Evolutionary conservation across 495 filamentous ascomycete genomes (phyloP).

Genomic region (Daldinia concentrica): DNA sequence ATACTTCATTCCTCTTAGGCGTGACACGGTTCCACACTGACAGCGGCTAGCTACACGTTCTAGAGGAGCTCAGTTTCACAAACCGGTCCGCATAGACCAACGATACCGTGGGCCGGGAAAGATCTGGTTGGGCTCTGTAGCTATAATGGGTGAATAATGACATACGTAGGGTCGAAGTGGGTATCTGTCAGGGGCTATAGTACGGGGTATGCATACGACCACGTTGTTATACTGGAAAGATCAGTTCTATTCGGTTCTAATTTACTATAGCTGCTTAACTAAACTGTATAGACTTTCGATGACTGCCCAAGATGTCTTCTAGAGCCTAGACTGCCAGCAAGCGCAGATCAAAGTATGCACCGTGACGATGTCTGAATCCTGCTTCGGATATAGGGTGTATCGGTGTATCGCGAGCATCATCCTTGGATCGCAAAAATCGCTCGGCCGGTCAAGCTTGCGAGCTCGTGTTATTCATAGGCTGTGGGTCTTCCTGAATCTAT

Average conservation of each 20-base stretch:
- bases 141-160: constrained; percentile 10
- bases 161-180: constrained; percentile 6
- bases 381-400: constrained; percentile 3
- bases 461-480: background rate
- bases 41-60: constrained; percentile 25
- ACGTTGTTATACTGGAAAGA: constrained; percentile 5
- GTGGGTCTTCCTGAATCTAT: constrained; percentile 16
- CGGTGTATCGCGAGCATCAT: background rate
- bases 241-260: background rate
- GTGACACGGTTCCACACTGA: constrained; percentile 28
- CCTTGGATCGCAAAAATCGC: constrained; percentile 11
- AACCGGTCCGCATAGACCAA: constrained; percentile 16
- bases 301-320: background rate
- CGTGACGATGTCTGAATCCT: constrained; percentile 5
- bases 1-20: constrained; percentile 29
- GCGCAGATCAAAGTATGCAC: constrained; percentile 6
- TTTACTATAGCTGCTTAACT: background rate
- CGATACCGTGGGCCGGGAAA: constrained; percentile 13
- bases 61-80: constrained; percentile 22
- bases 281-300: background rate
- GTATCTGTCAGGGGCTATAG: constrained; percentile 11
- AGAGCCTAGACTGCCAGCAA: background rate
- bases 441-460: constrained; percentile 15
- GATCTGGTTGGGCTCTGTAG: background rate
- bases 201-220: constrained; percentile 26